Evolutionary conservation across 768 basidiomycete species (phyloP).

Genomic region (Hypholoma fasciculare): DNA sequence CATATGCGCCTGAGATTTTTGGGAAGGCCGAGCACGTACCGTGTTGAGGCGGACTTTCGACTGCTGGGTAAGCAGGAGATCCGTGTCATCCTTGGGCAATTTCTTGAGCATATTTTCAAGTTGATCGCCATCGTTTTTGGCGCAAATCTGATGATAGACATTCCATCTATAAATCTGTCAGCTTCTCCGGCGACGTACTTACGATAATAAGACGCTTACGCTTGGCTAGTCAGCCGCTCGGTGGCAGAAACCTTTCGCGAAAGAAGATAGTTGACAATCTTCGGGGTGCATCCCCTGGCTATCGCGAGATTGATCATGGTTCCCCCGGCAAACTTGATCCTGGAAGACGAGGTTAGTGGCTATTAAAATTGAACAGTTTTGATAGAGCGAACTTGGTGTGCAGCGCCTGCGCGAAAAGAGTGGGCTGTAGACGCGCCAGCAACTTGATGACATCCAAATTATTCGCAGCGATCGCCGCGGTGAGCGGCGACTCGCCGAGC

Average conservation of each 20-base stretch:
- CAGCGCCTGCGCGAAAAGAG: constrained; percentile 39
- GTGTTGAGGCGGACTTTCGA: constrained; percentile 48
- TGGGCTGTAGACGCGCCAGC: constrained; percentile 42
- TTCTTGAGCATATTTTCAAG: constrained; percentile 47
- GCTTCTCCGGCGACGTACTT: background rate
- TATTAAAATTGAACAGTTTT: background rate
- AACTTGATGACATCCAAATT: constrained; percentile 42
- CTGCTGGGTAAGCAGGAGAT: constrained; percentile 43
- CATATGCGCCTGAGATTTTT: background rate
- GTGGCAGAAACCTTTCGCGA: constrained; percentile 43
- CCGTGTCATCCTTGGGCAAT: constrained; percentile 50
- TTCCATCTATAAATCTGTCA: constrained; percentile 45
- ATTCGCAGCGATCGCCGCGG: constrained; percentile 39
- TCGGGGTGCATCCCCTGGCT: constrained; percentile 20
- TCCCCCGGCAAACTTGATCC: constrained; percentile 46
- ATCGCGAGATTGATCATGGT: constrained; percentile 48
- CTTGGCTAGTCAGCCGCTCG: constrained; percentile 38
- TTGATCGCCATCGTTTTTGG: constrained; percentile 23
- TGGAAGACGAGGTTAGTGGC: constrained; percentile 15
- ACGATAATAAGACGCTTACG: constrained; percentile 32
- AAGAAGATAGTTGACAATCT: constrained; percentile 51
- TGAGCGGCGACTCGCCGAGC: constrained; percentile 54
- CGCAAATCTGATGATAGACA: constrained; percentile 50
- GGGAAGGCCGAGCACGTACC: constrained; percentile 25
- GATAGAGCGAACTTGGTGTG: constrained; percentile 36